These are phyloP conservation scores for Globisporangium alternatum DNA, from an alignment of 352 stramenopile genomes.

Conservation along the genomic window DNA sequence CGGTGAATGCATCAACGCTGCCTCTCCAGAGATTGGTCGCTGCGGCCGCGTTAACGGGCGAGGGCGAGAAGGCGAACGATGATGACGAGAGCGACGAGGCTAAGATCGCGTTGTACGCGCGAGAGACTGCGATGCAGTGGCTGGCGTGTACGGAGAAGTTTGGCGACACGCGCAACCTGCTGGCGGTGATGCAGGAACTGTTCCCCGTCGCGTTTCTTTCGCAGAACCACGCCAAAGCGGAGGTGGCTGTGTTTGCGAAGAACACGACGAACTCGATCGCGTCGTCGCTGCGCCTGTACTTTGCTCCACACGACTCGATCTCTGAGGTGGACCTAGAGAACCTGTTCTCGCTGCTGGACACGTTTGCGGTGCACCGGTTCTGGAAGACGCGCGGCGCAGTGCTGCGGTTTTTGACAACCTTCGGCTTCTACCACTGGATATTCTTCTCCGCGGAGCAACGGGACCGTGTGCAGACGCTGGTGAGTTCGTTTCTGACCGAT, in stretches of 20 bases:
- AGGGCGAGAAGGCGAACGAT: slow-evolving; percentile 1
- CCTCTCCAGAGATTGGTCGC: slow-evolving; percentile 14
- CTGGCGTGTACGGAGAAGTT: slow-evolving; percentile 46
- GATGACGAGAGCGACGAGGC: slow-evolving; percentile 12
- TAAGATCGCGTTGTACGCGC: slow-evolving; percentile 36
- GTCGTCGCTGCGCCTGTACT: slow-evolving; percentile 52
- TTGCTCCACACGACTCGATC: slow-evolving; percentile 9
- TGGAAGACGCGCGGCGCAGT: slow-evolving; percentile 75
- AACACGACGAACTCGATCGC: slow-evolving; percentile 56
- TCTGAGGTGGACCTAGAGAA: slow-evolving; percentile 14
- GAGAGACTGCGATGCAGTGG: slow-evolving; percentile 75
- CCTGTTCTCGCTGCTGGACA: slow-evolving; percentile 43
- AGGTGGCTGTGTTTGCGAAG: slow-evolving; percentile 64
- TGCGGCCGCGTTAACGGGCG: slow-evolving; percentile 11
- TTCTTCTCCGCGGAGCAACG: slow-evolving; percentile 38
- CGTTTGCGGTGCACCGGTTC: slow-evolving; percentile 32
- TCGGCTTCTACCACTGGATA: slow-evolving; percentile 76
- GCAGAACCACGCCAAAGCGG: slow-evolving; percentile 65
- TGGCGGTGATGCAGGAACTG: slow-evolving; percentile 41
- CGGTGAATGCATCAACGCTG: slow-evolving; percentile 12
- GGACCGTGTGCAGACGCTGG: slow-evolving; percentile 46
- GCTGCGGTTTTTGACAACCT: slow-evolving; percentile 69
- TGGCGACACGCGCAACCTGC: slow-evolving; percentile 43
- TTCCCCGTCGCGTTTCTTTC: slow-evolving; percentile 65
- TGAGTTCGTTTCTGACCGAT: slow-evolving; percentile 58